Evolutionary conservation across 768 basidiomycete genomes (phyloP).

Genomic region (Mycena leptocephala): DNA sequence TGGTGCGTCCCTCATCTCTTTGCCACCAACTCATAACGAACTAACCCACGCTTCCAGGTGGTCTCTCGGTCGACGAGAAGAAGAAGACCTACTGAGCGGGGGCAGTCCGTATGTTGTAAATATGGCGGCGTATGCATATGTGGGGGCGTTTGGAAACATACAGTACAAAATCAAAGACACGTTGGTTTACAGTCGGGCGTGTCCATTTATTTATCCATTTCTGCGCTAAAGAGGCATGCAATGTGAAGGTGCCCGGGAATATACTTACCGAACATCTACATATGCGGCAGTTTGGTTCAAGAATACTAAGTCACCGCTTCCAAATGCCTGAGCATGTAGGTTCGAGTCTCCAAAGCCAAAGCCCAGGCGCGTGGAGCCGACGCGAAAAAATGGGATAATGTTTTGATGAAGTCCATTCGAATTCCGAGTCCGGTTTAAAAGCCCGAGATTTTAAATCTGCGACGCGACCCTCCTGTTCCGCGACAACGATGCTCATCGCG

Average conservation of each 20-base stretch:
- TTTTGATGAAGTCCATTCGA: too few species aligned
- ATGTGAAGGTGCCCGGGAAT: background rate
- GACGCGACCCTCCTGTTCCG: background rate
- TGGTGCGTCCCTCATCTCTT: constrained; percentile 62
- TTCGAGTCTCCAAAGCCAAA: too few species aligned
- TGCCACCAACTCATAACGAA: background rate
- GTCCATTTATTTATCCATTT: background rate
- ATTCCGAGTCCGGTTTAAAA: too few species aligned
- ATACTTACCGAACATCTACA: background rate
- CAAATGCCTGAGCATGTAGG: too few species aligned
- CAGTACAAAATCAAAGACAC: constrained; percentile 22
- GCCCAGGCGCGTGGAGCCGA: too few species aligned
- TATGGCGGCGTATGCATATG: constrained; percentile 20
- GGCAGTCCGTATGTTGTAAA: constrained; percentile 9
- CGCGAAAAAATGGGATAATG: background rate
- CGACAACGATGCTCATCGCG: background rate
- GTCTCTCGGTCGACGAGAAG: constrained; percentile 98
- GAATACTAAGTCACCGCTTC: background rate
- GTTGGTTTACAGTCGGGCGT: background rate
- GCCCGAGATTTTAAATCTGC: background rate
- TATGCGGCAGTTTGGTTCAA: background rate
- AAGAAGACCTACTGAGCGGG: constrained; percentile 89
- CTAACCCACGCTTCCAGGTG: constrained; percentile 64
- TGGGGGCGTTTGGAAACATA: background rate
- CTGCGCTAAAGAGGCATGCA: background rate